phyloP scores from a whole-genome alignment of 1,139 yeast species.

The Geotrichum histeridarum region DNA sequence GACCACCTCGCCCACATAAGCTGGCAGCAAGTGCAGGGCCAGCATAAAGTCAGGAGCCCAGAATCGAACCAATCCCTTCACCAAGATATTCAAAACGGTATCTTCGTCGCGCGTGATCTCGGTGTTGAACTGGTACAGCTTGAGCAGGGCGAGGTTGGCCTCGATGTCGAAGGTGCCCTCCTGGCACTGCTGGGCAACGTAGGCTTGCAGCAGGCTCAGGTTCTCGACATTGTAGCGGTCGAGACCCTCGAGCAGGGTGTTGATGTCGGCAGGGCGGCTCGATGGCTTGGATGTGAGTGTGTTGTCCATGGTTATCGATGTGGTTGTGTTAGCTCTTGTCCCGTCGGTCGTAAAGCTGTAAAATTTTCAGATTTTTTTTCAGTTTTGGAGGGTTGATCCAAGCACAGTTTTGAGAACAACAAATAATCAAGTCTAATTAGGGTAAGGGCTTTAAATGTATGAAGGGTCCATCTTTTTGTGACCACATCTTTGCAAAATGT shows the following conservation, averaged over 20 bases:
- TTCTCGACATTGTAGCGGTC: constrained; percentile 46
- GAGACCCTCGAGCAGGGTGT: constrained; percentile 38
- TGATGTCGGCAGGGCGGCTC: constrained; percentile 40
- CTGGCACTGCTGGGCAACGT: constrained; percentile 40
- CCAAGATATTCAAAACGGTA: constrained; percentile 39
- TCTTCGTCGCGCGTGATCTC: constrained; percentile 40
- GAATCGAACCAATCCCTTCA: constrained; percentile 43
- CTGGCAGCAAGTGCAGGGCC: constrained; percentile 44
- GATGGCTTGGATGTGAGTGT: constrained; percentile 34
- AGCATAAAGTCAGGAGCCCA: constrained; percentile 43
- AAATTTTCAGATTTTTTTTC: constrained; percentile 2
- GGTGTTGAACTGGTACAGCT: constrained; percentile 41
- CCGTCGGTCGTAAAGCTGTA: neutral
- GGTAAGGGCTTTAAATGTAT: neutral
- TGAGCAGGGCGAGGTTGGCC: constrained; percentile 46
- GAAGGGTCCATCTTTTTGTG: neutral
- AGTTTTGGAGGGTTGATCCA: neutral
- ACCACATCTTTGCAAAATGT: too few relatives aligned
- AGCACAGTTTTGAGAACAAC: constrained; percentile 3
- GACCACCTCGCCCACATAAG: constrained; percentile 33
- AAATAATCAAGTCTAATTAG: constrained; percentile 1
- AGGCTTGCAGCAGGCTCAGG: constrained; percentile 42
- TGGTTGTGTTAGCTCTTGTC: neutral
- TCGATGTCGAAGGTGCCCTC: constrained; percentile 41
- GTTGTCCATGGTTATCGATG: constrained; percentile 28